phyloP scores from a whole-genome alignment of 2,329 filamentous ascomycete species.

The Hypoxylon sp. region DNA sequence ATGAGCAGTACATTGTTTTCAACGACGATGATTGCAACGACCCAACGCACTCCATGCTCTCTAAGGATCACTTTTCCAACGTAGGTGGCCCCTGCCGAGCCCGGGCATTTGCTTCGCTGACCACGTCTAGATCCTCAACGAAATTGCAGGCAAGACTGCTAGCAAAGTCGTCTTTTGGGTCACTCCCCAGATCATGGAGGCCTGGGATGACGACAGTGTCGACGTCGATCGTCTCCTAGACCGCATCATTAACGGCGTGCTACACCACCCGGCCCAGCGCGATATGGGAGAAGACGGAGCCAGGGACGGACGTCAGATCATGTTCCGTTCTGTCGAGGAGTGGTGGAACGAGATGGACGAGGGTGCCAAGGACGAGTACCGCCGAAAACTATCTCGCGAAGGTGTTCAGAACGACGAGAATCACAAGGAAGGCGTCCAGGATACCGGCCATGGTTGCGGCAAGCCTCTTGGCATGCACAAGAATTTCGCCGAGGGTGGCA shows the following conservation, averaged over 20 bases:
- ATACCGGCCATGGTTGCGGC: conserved; percentile 83
- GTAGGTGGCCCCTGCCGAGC: conserved; percentile 49
- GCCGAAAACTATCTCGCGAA: conserved; percentile 76
- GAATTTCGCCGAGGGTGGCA: conserved; percentile 59
- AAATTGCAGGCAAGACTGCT: conserved; percentile 83
- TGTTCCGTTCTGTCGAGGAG: conserved; percentile 80
- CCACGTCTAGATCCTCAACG: conserved; percentile 72
- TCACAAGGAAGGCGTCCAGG: conserved; percentile 84
- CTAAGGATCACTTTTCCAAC: conserved; percentile 95
- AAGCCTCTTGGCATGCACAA: conserved; percentile 83
- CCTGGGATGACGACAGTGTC: conserved; percentile 79
- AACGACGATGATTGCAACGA: conserved; percentile 77
- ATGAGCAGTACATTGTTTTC: conserved; percentile 88
- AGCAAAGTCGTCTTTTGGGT: conserved; percentile 82
- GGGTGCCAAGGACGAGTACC: conserved; percentile 70
- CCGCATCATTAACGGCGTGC: conserved; percentile 80
- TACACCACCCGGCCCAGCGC: conserved; percentile 87
- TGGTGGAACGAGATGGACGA: conserved; percentile 81
- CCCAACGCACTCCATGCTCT: conserved; percentile 94
- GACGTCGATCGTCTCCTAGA: conserved; percentile 76
- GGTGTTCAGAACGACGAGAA: conserved; percentile 82
- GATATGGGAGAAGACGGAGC: conserved; percentile 74
- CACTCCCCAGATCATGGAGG: conserved; percentile 86
- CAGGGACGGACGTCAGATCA: conserved; percentile 73
- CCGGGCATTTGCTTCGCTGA: conserved; percentile 10